These are phyloP conservation scores for Knufia fluminis DNA, from an alignment of 2,329 filamentous ascomycete genomes.

Conservation along the genomic window DNA sequence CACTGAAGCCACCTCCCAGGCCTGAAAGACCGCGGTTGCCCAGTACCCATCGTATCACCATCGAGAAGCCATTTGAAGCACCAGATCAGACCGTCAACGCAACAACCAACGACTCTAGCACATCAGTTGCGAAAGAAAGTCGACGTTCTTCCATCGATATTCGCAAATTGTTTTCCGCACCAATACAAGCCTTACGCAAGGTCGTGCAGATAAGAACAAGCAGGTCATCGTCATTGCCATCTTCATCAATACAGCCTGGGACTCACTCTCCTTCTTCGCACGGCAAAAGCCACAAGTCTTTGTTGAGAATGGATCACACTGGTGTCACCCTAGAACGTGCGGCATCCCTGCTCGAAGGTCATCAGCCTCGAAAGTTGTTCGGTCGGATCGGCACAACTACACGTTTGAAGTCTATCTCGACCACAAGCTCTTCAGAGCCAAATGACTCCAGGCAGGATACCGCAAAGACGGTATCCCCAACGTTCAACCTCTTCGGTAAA, in stretches of 20 bases:
- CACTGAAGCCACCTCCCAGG: conserved; percentile 8
- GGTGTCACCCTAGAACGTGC: conserved; percentile 15
- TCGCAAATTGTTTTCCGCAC: conserved; percentile 13
- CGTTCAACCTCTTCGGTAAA: conserved; percentile 6
- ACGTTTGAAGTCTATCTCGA: background rate
- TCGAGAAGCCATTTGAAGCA: conserved; percentile 15
- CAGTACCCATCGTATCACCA: background rate
- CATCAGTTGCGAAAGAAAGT: background rate
- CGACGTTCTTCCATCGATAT: background rate
- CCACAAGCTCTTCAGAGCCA: background rate
- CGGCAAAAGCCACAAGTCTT: conserved; percentile 13
- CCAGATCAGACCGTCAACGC: too few relatives aligned
- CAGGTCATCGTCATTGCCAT: background rate
- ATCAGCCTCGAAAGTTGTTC: background rate
- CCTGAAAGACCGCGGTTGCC: background rate
- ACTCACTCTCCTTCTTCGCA: too few relatives aligned
- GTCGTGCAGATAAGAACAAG: background rate
- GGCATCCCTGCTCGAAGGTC: conserved; percentile 13
- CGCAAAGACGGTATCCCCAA: background rate
- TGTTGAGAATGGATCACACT: conserved; percentile 17
- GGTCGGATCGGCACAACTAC: background rate
- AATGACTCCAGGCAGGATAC: background rate
- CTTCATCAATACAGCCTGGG: background rate
- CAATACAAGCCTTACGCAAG: conserved; percentile 9
- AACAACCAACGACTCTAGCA: background rate